These are phyloP conservation scores for Albatrellus ellisii DNA, from an alignment of 768 basidiomycete species.

Conservation along the genomic window DNA sequence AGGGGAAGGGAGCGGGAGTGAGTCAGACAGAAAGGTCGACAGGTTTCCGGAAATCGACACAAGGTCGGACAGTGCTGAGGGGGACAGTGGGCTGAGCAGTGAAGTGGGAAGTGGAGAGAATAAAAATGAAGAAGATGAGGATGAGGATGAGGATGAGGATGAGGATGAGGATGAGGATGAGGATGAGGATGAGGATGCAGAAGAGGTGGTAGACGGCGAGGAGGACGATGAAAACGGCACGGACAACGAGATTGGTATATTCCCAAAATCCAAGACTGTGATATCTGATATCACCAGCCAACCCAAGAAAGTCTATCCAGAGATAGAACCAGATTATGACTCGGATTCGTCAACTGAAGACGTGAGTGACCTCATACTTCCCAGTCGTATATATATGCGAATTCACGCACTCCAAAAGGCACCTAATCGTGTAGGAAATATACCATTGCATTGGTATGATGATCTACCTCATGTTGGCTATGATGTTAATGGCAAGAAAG, in stretches of 20 bases:
- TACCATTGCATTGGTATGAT: slow-evolving; percentile 99
- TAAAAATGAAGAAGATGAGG: too few relatives aligned
- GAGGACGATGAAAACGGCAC: slow-evolving; percentile 19
- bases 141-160: too few relatives aligned
- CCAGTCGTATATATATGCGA: slow-evolving; percentile 4
- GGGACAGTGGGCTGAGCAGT: slow-evolving; percentile 46
- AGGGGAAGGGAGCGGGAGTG: slow-evolving; percentile 24
- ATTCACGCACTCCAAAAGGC: slow-evolving; percentile 34
- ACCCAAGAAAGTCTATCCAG: slow-evolving; percentile 71
- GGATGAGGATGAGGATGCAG: slow-evolving; percentile 24
- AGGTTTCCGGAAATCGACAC: slow-evolving; percentile 48
- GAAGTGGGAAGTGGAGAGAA: too few relatives aligned
- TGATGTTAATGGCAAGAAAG: slow-evolving; percentile 86
- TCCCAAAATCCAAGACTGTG: slow-evolving; percentile 53
- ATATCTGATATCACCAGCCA: slow-evolving; percentile 77
- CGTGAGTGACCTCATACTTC: slow-evolving; percentile 30
- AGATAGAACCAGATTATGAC: slow-evolving; percentile 85
- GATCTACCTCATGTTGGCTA: slow-evolving; percentile 99
- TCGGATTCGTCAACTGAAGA: slow-evolving; percentile 90
- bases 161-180: slow-evolving; percentile 23
- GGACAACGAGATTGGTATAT: slow-evolving; percentile 37
- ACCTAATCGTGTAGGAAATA: slow-evolving; percentile 88
- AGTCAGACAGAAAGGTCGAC: slow-evolving; percentile 47
- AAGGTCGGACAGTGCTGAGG: slow-evolving; percentile 29
- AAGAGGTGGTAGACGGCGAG: slow-evolving; percentile 20